phyloP scores from a whole-genome alignment of 75 land plant genomes.

The Ceratopteris richardii region DNA sequence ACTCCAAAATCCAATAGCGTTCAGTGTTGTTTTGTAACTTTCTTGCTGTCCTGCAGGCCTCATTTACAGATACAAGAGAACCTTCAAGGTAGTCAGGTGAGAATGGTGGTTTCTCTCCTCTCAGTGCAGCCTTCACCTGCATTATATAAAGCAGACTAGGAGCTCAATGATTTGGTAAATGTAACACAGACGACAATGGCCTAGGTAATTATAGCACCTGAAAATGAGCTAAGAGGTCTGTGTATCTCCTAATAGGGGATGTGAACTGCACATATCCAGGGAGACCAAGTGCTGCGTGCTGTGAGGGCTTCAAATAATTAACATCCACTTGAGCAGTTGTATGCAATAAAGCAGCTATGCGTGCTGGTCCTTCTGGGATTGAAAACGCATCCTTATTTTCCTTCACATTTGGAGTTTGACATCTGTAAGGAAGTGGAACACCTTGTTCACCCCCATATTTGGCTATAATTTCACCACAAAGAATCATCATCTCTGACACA shows the following conservation, averaged over 20 bases:
- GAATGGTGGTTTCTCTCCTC: conserved; percentile 70
- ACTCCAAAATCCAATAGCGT: conserved; percentile 88
- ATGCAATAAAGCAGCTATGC: conserved; percentile 55
- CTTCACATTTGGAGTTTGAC: conserved; percentile 62
- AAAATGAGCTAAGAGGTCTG: conserved; percentile 91
- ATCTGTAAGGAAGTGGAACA: conserved; percentile 85
- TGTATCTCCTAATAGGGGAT: conserved; percentile 87
- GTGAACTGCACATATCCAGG: conserved; percentile 98
- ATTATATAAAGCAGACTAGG: neutral
- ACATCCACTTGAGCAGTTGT: conserved; percentile 69
- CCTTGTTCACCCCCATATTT: conserved; percentile 55
- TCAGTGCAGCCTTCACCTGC: conserved; percentile 85
- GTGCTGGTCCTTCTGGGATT: conserved; percentile 84
- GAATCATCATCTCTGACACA: conserved; percentile 97
- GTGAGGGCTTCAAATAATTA: conserved; percentile 71
- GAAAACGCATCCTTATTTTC: conserved; percentile 39
- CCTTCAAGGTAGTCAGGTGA: conserved; percentile 70
- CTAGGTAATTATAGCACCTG: conserved; percentile 41
- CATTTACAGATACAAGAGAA: conserved; percentile 42
- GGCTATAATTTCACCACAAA: conserved; percentile 93
- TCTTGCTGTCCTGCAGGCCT: conserved; percentile 41
- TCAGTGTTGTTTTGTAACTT: conserved; percentile 43
- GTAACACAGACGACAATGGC: neutral
- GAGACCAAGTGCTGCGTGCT: conserved; percentile 73
- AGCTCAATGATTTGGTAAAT: neutral